These are phyloP conservation scores for Talinum fruticosum DNA, from an alignment of 148 eudicot genomes.

Conservation along the genomic window DNA sequence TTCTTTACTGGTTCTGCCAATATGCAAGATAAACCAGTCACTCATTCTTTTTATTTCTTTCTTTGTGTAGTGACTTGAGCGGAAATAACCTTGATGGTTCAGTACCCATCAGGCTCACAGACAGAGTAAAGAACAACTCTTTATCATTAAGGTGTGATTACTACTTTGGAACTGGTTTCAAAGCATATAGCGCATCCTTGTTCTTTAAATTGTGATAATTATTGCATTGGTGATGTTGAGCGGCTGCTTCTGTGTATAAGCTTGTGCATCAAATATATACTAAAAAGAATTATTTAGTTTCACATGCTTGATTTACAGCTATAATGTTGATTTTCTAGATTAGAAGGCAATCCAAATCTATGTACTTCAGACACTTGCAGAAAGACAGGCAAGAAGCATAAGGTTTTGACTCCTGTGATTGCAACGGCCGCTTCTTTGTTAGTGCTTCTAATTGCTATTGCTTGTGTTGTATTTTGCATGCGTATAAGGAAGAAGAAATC, in stretches of 20 bases:
- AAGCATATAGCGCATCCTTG: neutral
- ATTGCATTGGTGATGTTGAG: no score
- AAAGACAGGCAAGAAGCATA: neutral
- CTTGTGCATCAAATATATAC: no score
- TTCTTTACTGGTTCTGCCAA: neutral
- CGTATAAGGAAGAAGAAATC: neutral
- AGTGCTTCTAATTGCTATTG: neutral
- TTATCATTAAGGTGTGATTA: no score
- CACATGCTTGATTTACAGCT: neutral
- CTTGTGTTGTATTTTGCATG: neutral
- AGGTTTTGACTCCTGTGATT: neutral
- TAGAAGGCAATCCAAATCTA: neutral
- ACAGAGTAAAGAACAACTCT: neutral
- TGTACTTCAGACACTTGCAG: neutral
- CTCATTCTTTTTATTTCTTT: neutral
- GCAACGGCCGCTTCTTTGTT: neutral
- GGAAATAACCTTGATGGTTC: neutral
- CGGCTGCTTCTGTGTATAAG: no score
- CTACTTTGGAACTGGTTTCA: no score
- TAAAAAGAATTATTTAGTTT: no score
- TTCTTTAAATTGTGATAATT: no score
- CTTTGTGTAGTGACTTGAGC: constrained; percentile 2
- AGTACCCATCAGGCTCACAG: neutral
- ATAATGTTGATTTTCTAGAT: neutral
- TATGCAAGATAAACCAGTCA: no score